Conservation (phyloP, 768 basidiomycete genomes). For the Crassisporium funariophilum region DNA sequence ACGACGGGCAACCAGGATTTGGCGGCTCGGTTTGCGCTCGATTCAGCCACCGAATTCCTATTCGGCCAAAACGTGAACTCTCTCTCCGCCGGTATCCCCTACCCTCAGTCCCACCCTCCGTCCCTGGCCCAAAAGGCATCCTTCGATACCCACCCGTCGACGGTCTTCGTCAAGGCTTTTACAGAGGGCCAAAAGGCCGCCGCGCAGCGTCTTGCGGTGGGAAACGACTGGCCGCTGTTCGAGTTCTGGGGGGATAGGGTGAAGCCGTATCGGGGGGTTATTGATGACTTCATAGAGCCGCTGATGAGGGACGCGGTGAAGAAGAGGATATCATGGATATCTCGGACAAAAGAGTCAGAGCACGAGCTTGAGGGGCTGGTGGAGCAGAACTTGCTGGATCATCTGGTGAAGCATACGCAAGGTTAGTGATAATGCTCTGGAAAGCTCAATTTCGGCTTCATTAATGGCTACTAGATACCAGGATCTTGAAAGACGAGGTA, state of each 20-base stretch:
- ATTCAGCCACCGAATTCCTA: slow-evolving; percentile 63
- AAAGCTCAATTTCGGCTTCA: background rate
- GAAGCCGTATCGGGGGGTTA: slow-evolving; percentile 42
- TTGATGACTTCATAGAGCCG: slow-evolving; percentile 51
- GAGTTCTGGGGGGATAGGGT: slow-evolving; percentile 57
- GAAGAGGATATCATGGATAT: slow-evolving; percentile 31
- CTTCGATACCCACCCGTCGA: slow-evolving; percentile 37
- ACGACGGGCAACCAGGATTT: too few relatives aligned
- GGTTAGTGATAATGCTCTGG: slow-evolving; percentile 33
- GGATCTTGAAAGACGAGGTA: slow-evolving; percentile 44
- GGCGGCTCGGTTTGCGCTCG: too few relatives aligned
- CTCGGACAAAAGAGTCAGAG: slow-evolving; percentile 7
- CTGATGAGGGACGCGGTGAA: slow-evolving; percentile 48
- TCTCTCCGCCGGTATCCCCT: slow-evolving; percentile 51
- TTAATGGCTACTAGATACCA: slow-evolving; percentile 20
- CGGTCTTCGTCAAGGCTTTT: slow-evolving; percentile 52
- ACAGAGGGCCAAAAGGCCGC: slow-evolving; percentile 41
- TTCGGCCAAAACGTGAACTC: slow-evolving; percentile 55
- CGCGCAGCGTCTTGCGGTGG: slow-evolving; percentile 38
- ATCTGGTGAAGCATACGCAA: slow-evolving; percentile 53
- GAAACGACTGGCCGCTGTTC: slow-evolving; percentile 31
- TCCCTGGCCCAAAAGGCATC: slow-evolving; percentile 24
- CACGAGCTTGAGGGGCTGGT: slow-evolving; percentile 40
- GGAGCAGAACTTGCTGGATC: slow-evolving; percentile 49
- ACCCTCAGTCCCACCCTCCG: slow-evolving; percentile 41